Base-by-base conservation (phyloP, 1,284 basidiomycete genomes). In the Serendipita sp. region DNA sequence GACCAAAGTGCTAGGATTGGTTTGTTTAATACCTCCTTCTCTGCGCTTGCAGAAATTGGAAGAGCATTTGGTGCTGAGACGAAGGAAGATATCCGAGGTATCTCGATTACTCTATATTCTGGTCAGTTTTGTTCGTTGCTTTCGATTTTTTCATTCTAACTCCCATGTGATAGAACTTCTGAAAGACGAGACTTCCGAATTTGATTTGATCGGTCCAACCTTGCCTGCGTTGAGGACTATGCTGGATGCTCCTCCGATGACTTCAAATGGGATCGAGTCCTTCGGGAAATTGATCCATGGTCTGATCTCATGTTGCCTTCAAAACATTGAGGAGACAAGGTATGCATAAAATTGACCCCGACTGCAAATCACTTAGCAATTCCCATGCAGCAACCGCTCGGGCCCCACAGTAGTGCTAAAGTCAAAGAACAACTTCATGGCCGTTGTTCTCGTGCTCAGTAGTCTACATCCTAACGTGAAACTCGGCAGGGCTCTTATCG, bases 321-420 rank as follows among this genome's bases (percentile, higher is more conserved):
- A 87, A 61, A 90, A 93, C 69, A 79, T 97, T 26, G 93, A 97
- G 68, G 91, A 89, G 66, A 91, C 96, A 85, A 83, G 91, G 91
- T 92, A 62, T 66, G 83, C 73, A 38, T 13, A 10, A 42, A 60
- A 2, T 22, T 26, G 45, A 12, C 50, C 50, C 17, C 4, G 26
- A 41, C 32, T 50, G 22, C n/a, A 38, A 6, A 38, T 38, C 38
- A 13, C 49, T 22, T 45, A 32, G 64, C 62, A 64, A 60, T 30
- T 66, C 35, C 4, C 55, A 29, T 32, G 30, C n/a, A 93, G 92
- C 63, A 85, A 88, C 6, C 83, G 93, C 55, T 79, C 85, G 64
- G 94, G 93, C 2, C 69, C 79, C 0, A 83, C 89, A 8, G 88
- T 89, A 1, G 75, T 81, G 5, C 83, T 86, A 73, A 97, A 97